phyloP scores from a whole-genome alignment of 305 asterid genomes.

The Solanum hybrid region DNA sequence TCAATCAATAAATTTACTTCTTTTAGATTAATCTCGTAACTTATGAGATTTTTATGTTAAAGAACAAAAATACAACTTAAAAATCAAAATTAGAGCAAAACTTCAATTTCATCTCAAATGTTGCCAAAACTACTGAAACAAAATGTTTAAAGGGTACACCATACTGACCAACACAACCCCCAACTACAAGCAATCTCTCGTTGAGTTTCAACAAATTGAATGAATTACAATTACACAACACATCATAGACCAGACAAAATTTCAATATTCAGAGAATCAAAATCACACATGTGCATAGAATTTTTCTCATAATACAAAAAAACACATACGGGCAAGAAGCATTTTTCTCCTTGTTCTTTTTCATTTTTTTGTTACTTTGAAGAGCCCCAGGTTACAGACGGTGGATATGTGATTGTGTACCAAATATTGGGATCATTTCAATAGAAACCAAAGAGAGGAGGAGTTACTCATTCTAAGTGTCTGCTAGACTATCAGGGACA shows the following conservation, averaged over 20 bases:
- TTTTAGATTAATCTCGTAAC: too few species aligned
- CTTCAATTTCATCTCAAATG: too few species aligned
- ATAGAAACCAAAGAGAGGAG: neutral
- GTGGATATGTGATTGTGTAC: neutral
- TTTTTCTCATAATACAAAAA: neutral
- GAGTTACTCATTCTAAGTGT: neutral
- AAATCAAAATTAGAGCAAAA: too few species aligned
- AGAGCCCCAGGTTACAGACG: neutral
- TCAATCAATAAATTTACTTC: too few species aligned
- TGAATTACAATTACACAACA: neutral
- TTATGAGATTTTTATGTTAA: too few species aligned
- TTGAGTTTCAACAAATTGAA: neutral
- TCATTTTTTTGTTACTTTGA: neutral
- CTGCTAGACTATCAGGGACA: constrained; percentile 41
- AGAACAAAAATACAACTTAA: too few species aligned
- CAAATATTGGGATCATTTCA: neutral
- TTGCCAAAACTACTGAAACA: neutral
- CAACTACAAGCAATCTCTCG: neutral
- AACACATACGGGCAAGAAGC: neutral
- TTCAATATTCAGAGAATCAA: neutral
- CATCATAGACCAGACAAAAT: neutral
- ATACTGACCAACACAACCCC: too few species aligned
- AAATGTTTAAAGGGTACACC: neutral
- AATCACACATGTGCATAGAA: neutral
- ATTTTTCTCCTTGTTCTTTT: neutral